Conservation (phyloP, 345 rosid genomes). For the Pistacia integerrima region DNA sequence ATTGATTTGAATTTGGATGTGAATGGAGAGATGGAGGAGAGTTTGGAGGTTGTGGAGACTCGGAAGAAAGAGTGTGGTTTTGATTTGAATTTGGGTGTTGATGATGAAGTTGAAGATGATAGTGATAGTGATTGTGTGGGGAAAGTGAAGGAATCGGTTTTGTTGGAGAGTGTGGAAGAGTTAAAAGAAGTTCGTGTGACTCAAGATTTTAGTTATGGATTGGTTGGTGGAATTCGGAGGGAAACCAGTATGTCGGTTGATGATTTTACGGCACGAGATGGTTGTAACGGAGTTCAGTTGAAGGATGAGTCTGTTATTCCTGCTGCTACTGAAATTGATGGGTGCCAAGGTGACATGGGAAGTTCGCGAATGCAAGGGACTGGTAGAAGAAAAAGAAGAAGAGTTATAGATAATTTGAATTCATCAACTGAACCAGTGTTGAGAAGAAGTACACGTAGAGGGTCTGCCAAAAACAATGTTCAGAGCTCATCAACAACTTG, state of each 20-base stretch:
- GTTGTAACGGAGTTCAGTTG: slow-evolving; percentile 30
- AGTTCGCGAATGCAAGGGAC: slow-evolving; percentile 31
- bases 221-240: slow-evolving; percentile 33
- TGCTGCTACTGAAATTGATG: slow-evolving; percentile 30
- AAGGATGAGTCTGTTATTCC: slow-evolving; percentile 33
- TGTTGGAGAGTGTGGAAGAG: slow-evolving; percentile 22
- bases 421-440: slow-evolving; percentile 45
- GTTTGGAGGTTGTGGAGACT: slow-evolving; percentile 23
- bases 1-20: slow-evolving; percentile 86
- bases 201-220: slow-evolving; percentile 36
- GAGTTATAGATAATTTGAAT: slow-evolving; percentile 30
- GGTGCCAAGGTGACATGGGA: slow-evolving; percentile 37
- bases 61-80: slow-evolving; percentile 54
- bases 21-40: slow-evolving; percentile 50
- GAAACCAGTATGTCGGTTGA: slow-evolving; percentile 15
- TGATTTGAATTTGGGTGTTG: slow-evolving; percentile 79
- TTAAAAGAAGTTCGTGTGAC: slow-evolving; percentile 47
- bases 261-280: slow-evolving; percentile 26
- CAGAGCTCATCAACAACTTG: slow-evolving; percentile 25
- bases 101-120: slow-evolving; percentile 47
- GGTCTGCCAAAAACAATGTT: slow-evolving; percentile 41
- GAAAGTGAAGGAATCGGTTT: slow-evolving; percentile 19
- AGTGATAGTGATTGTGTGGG: slow-evolving; percentile 23
- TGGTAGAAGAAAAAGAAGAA: slow-evolving; percentile 60
- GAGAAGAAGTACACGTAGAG: slow-evolving; percentile 90